These are phyloP conservation scores for Hyaloscypha bicolor DNA, from an alignment of 495 filamentous ascomycete species.

Conservation along the genomic window DNA sequence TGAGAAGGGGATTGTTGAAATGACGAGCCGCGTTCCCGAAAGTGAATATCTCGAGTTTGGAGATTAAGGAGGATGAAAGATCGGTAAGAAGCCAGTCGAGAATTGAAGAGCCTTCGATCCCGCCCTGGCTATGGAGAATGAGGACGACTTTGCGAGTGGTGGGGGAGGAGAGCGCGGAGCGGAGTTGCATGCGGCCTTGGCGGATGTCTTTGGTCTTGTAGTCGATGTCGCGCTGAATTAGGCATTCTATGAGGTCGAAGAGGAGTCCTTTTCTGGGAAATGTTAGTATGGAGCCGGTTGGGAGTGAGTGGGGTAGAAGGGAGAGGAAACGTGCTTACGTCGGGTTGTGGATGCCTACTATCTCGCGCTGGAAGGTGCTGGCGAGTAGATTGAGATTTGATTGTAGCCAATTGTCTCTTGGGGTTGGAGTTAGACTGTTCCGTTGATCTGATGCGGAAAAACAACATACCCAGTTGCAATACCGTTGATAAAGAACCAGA, in stretches of 20 bases:
- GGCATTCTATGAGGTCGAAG: constrained; percentile 73
- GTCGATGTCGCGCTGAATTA: constrained; percentile 72
- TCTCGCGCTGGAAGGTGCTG: constrained; percentile 69
- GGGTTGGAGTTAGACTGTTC: constrained; percentile 7
- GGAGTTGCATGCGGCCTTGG: constrained; percentile 39
- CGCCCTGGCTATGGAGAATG: constrained; percentile 80
- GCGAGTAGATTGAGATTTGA: constrained; percentile 72
- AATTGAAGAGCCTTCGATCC: constrained; percentile 70
- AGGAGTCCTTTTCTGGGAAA: constrained; percentile 55
- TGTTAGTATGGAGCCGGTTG: not conserved
- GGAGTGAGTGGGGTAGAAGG: not conserved
- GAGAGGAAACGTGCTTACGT: too few relatives aligned
- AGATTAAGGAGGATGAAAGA: constrained; percentile 62
- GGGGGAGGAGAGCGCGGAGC: constrained; percentile 13
- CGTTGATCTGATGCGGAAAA: not conserved
- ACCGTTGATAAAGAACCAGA: constrained; percentile 76
- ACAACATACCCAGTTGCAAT: constrained; percentile 40
- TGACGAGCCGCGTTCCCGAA: constrained; percentile 84
- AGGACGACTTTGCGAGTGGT: constrained; percentile 66
- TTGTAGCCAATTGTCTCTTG: constrained; percentile 60
- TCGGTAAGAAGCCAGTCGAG: constrained; percentile 80
- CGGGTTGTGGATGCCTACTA: constrained; percentile 76
- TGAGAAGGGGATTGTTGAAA: constrained; percentile 74
- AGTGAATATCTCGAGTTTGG: constrained; percentile 79
- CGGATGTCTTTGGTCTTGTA: constrained; percentile 76